These are phyloP conservation scores for Stevia rebaudiana DNA, from an alignment of 140 eudicot genomes.

Conservation along the genomic window DNA sequence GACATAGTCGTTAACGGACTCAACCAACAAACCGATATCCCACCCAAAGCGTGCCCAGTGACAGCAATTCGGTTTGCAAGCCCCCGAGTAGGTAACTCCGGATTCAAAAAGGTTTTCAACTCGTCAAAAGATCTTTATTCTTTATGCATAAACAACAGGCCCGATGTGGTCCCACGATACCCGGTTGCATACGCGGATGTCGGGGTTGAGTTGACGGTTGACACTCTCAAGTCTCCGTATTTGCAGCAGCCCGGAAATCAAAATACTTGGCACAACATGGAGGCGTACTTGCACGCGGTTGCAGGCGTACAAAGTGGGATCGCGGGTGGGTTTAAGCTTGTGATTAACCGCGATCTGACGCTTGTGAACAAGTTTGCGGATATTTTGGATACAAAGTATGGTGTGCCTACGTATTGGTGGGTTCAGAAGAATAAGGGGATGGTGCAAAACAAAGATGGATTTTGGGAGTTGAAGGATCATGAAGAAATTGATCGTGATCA, in stretches of 20 bases:
- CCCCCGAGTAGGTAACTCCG: slow-evolving; percentile 55
- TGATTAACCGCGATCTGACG: slow-evolving; percentile 39
- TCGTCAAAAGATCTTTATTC: slow-evolving; percentile 19
- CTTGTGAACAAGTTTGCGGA: slow-evolving; percentile 41
- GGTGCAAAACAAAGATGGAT: slow-evolving; percentile 53
- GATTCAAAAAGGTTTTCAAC: slow-evolving; percentile 21
- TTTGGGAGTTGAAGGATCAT: slow-evolving; percentile 52
- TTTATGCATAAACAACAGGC: slow-evolving; percentile 33
- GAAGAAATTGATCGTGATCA: slow-evolving; percentile 26
- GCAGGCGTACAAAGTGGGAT: slow-evolving; percentile 49
- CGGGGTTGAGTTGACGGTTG: slow-evolving; percentile 41
- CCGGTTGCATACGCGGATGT: slow-evolving; percentile 54
- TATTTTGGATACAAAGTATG: slow-evolving; percentile 39
- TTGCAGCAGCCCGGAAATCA: slow-evolving; percentile 32
- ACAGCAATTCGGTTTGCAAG: slow-evolving; percentile 47
- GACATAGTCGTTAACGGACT: slow-evolving; percentile 51
- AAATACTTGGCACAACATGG: slow-evolving; percentile 42
- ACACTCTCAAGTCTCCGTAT: slow-evolving; percentile 39
- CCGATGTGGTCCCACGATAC: slow-evolving; percentile 45
- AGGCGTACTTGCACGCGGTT: slow-evolving; percentile 56
- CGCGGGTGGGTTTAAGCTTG: slow-evolving; percentile 46
- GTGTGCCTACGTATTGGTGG: slow-evolving; percentile 52
- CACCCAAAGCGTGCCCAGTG: slow-evolving; percentile 42
- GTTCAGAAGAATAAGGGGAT: slow-evolving; percentile 43
- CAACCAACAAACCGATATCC: slow-evolving; percentile 26